Base-by-base conservation (phyloP, 1,139 yeast genomes). In the Arxiozyma bovina region DNA sequence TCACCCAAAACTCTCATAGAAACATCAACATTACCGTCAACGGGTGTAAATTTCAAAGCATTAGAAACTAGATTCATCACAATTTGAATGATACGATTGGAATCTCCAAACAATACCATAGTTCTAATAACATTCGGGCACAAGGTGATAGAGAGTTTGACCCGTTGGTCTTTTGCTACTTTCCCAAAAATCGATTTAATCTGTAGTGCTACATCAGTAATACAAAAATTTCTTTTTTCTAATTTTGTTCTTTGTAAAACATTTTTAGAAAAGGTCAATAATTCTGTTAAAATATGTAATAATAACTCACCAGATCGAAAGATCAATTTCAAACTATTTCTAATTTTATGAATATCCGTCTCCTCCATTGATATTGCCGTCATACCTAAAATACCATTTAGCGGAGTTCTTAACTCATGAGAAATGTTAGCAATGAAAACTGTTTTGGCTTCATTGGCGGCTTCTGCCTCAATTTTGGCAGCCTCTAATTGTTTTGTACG, bases 381-480 rank as follows among this genome's bases (percentile, higher is more conserved):
- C 96, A 93, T 88, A 55, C 99, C 99, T 55, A 93, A 74, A 48
- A 93, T 93, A 67, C 98, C 99, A 70, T 93, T 93, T 62, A 93
- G 74, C 1, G 99, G 99, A 0, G 99, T 93, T 61, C 97, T 78
- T 65, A 93, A 77, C 71, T 93, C 99, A 68, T 93, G 98, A 0
- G 97, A 90, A 43, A 93, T 90, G 68, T 91, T 93, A 21, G 98
- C 98, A 68, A 93, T 90, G 69, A 93, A 93, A 18, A 89, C 88
- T 0, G 96, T 87, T 65, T 91, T 91, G 9, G 97, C 96, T 64
- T 89, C 96, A 70, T 63, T 91, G 2, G 99, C 98, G 43, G 85
- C 80, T 70, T 91, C 97, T 0, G 97, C 97, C 67, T 87, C 89
- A 42, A 87, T 78, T 63, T 87, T 89, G 12, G 96, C 94, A 1